Conservation (phyloP, 1,139 yeast genomes). For the Candida tropicalis region DNA sequence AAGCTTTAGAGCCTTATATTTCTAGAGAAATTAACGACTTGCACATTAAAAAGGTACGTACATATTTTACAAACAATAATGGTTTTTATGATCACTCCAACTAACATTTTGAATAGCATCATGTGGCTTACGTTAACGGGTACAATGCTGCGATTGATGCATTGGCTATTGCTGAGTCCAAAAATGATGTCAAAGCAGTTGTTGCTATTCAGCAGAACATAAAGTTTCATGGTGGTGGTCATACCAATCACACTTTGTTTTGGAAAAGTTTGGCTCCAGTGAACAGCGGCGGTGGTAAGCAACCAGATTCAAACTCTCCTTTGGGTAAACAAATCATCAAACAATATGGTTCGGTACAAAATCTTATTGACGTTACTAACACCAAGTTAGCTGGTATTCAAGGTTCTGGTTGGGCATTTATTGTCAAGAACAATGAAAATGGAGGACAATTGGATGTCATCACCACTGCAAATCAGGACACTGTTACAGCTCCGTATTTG, state of each 20-base stretch:
- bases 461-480: conserved; percentile 49
- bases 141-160: conserved; percentile 44
- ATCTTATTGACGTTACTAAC: conserved; percentile 41
- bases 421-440: conserved; percentile 44
- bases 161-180: conserved; percentile 34
- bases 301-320: conserved; percentile 34
- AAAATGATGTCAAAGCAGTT: conserved; percentile 41
- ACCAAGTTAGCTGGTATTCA: conserved; percentile 47
- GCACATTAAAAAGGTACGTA: conserved; percentile 35
- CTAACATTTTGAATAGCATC: conserved; percentile 24
- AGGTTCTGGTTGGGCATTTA: conserved; percentile 55
- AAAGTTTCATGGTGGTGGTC: conserved; percentile 50
- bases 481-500: conserved; percentile 42
- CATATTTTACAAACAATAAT: neutral
- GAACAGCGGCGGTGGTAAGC: conserved; percentile 42
- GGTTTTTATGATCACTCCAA: too few relatives aligned
- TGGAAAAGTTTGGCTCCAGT: conserved; percentile 50
- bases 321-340: conserved; percentile 36
- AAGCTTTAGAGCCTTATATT: conserved; percentile 46
- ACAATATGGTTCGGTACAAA: conserved; percentile 46
- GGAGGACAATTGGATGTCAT: conserved; percentile 43
- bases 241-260: conserved; percentile 46
- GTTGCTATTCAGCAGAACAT: conserved; percentile 41
- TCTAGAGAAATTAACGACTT: conserved; percentile 45
- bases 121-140: conserved; percentile 45